A percentile compares a stretch with the other conserved stretches of the same genome.
Conservation (phyloP, 2,329 filamentous ascomycete species). For the Colletotrichum abscissum region DNA sequence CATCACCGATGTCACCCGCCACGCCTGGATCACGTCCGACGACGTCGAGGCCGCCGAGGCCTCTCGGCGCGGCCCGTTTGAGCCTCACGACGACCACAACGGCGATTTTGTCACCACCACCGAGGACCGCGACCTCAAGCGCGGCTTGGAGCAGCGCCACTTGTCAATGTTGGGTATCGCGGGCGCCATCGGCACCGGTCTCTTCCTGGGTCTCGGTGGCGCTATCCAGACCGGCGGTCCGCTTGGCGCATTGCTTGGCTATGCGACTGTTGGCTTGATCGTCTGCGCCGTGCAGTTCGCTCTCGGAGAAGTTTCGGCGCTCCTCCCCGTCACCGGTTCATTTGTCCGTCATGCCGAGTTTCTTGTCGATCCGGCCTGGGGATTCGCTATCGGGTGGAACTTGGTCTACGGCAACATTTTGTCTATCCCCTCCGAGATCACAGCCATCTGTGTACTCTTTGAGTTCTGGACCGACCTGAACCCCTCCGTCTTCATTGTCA, state of each 20-base stretch:
- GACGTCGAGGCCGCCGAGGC: conserved; percentile 23
- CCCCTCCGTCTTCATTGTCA: conserved; percentile 38
- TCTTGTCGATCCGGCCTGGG: conserved; percentile 70
- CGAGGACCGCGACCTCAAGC: conserved; percentile 62
- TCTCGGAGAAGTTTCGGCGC: conserved; percentile 69
- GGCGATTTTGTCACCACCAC: conserved; percentile 58
- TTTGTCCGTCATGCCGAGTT: conserved; percentile 71
- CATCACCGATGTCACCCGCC: conserved; percentile 31
- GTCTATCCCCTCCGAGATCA: conserved; percentile 49
- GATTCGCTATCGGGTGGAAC: conserved; percentile 66
- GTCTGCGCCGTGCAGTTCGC: conserved; percentile 69
- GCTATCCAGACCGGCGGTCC: conserved; percentile 64
- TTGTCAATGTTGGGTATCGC: conserved; percentile 73
- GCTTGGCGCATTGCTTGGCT: conserved; percentile 60
- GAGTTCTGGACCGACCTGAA: conserved; percentile 40
- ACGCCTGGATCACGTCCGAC: conserved; percentile 32
- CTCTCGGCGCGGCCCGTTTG: conserved; percentile 22
- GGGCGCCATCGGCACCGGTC: conserved; percentile 69
- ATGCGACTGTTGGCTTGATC: conserved; percentile 66
- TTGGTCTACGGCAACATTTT: conserved; percentile 65
- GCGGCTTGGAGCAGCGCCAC: conserved; percentile 64
- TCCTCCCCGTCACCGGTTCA: conserved; percentile 71
- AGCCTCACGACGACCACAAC: conserved; percentile 41
- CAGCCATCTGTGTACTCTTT: conserved; percentile 39
- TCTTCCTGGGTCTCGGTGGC: conserved; percentile 68